phyloP scores from a whole-genome alignment of 495 filamentous ascomycete genomes.

The Penicillium samsonianum region DNA sequence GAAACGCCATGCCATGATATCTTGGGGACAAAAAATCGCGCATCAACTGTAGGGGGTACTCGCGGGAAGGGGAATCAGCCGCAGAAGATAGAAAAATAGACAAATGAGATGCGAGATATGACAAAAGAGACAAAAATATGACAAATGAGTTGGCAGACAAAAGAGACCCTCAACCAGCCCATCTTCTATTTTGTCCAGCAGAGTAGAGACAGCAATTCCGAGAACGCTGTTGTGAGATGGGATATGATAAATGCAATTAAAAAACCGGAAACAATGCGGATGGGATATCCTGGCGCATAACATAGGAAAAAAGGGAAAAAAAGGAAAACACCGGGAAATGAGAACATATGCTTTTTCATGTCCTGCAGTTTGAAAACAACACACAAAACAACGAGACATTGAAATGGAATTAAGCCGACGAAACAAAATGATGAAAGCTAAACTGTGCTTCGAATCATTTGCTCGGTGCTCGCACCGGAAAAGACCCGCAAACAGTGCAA shows the following conservation, averaged over 20 bases:
- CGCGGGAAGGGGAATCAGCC: conserved; percentile 20
- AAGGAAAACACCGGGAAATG: conserved; percentile 15
- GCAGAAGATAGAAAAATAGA: not conserved
- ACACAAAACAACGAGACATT: not conserved
- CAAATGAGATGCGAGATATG: not conserved
- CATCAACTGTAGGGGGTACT: conserved; percentile 31
- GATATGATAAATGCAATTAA: conserved; percentile 1
- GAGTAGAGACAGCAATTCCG: not conserved
- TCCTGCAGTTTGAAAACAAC: not conserved
- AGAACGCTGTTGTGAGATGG: not conserved
- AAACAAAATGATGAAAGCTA: conserved; percentile 18
- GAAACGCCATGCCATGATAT: conserved; percentile 30
- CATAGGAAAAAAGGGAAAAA: not conserved
- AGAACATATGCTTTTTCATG: conserved; percentile 10
- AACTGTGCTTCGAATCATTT: not conserved
- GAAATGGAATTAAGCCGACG: conserved; percentile 11
- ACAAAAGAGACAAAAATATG: not conserved
- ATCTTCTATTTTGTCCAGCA: not conserved
- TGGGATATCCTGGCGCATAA: conserved; percentile 7
- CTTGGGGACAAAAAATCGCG: conserved; percentile 20
- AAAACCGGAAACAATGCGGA: conserved; percentile 5
- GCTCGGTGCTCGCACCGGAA: conserved; percentile 20
- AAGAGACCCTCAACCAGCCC: not conserved
- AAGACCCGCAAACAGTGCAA: not conserved
- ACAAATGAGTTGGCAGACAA: not conserved